phyloP scores from a whole-genome alignment of 352 stramenopile species.

The Pythium biforme region DNA sequence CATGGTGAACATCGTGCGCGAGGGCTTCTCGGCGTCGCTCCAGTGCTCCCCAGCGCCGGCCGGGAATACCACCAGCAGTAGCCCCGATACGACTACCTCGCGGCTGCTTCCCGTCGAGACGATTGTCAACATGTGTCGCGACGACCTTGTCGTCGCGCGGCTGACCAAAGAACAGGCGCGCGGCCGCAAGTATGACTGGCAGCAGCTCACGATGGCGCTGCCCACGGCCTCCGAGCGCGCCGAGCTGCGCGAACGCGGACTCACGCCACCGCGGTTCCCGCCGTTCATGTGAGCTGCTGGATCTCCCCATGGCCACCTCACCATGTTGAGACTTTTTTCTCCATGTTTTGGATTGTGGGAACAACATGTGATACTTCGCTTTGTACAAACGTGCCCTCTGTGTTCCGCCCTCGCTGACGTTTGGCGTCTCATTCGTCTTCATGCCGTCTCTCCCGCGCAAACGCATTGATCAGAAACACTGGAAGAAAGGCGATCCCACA shows the following conservation, averaged over 20 bases:
- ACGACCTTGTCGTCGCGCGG: slow-evolving; percentile 43
- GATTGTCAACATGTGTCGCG: slow-evolving; percentile 28
- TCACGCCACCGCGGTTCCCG: slow-evolving; percentile 17
- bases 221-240: slow-evolving; percentile 9
- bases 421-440: neutral
- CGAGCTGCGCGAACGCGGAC: slow-evolving; percentile 4
- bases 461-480: neutral
- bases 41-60: slow-evolving; percentile 20
- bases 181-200: slow-evolving; percentile 42
- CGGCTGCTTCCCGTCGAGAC: slow-evolving; percentile 38
- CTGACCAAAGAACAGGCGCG: slow-evolving; percentile 35
- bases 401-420: neutral
- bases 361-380: no score
- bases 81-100: neutral
- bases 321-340: no score
- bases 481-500: neutral
- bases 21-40: slow-evolving; percentile 53
- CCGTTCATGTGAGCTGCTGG: slow-evolving; percentile 5
- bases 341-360: no score
- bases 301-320: no score
- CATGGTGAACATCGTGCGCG: slow-evolving; percentile 49
- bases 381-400: no score
- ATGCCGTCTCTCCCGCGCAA: no score
- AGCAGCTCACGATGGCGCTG: slow-evolving; percentile 43
- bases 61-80: slow-evolving; percentile 29